Evolutionary conservation across 768 basidiomycete species (phyloP).

Genomic region (Kwoniella botswanensis): DNA sequence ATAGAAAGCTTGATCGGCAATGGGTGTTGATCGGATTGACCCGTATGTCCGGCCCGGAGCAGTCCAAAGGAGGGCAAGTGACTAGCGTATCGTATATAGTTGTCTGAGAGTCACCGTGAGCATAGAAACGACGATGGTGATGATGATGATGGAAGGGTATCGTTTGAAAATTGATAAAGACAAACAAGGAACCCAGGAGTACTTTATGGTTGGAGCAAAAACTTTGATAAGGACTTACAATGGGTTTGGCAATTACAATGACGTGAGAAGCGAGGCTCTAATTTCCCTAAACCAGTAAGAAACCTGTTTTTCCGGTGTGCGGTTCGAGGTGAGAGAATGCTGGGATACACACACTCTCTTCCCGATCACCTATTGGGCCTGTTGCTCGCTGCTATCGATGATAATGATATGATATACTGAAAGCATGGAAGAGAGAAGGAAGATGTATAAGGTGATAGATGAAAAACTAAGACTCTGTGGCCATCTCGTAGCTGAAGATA

Average conservation of each 20-base stretch:
- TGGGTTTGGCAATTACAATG: not conserved
- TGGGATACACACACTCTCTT: not conserved
- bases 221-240: slow-evolving; percentile 1
- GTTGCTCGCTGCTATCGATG: not conserved
- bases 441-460: not conserved
- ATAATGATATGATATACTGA: not conserved
- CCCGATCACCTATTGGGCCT: not conserved
- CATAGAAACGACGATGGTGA: not conserved
- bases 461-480: not conserved
- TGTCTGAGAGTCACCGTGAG: too few relatives aligned
- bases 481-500: too few relatives aligned
- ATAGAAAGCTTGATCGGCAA: not conserved
- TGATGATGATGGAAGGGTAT: not conserved
- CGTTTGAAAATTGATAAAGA: not conserved
- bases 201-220: slow-evolving; percentile 9
- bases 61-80: not conserved
- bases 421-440: not conserved
- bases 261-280: slow-evolving; percentile 14
- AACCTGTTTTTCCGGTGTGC: slow-evolving; percentile 5
- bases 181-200: slow-evolving; percentile 9
- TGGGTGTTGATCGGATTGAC: not conserved
- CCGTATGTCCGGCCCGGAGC: not conserved
- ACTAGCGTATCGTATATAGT: not conserved
- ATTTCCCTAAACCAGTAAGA: slow-evolving; percentile 13
- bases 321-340: not conserved